Base-by-base conservation (phyloP, 805 yeast species). In the Kodamaea leandrae region DNA sequence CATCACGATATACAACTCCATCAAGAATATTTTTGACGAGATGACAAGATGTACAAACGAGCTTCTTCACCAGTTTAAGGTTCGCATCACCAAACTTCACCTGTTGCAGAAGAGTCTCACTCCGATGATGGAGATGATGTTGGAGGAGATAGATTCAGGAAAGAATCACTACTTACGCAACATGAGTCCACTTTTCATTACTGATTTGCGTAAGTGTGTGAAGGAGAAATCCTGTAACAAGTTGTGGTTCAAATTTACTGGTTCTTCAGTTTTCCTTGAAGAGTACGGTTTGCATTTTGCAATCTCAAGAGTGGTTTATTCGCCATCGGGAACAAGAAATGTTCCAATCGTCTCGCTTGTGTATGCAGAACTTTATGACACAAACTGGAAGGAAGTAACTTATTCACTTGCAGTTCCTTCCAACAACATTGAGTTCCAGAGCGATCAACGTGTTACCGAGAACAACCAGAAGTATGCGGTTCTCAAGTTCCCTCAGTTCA, bases 201-300 rank as follows among this genome's bases (percentile, higher is more conserved):
- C 54, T 3, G 55, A 58, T 16, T 39, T 58, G 13, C 48, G 39
- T 16, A 23, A 49, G 13, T 39, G 33, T 21, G n/a, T 47, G 23
- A 28, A 42, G 19, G 34, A 36, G 12, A 30, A 35, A 6, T 8
- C 34, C 9, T 34, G n/a, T 16, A 17, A 53, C 18, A 43, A 48
- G 18, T 53, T 56, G 44, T 77, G 80, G 80, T 71, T 53, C 45
- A 61, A 67, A 37, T 66, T 73, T 39, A 72, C 78, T 5, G 78
- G 78, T 1, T 68, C 78, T 1, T 65, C 77, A 1, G 75, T 75
- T 12, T 77, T 79, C 79, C 53, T 77, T 20, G 71, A 68, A 29
- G 69, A 69, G 30, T 74, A 74, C 47, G 73, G 74, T 17, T 67
- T 73, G 14, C 78, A 75, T 54, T 54, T 72, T 46, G 62, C 74